A percentile compares a stretch with the other conserved stretches of the same genome.
These are phyloP conservation scores for Metarhizium humberi DNA, from an alignment of 2,329 filamentous ascomycete species.

Conservation along the genomic window DNA sequence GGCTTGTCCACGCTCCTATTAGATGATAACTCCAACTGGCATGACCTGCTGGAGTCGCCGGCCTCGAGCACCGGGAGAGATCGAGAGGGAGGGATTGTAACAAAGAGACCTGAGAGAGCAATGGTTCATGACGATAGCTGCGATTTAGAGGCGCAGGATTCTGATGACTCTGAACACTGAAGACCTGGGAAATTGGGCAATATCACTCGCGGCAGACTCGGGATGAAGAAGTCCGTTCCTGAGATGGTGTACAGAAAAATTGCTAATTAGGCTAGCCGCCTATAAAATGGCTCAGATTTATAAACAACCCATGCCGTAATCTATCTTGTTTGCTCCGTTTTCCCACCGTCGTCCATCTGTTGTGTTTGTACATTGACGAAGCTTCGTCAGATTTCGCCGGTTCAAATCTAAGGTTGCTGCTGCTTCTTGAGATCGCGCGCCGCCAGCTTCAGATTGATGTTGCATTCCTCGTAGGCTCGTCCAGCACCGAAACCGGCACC, in stretches of 20 bases:
- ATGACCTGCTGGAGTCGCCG: conserved; percentile 12
- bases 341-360: conserved; percentile 12
- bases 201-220: neutral
- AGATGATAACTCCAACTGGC: neutral
- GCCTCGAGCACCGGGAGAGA: conserved; percentile 13
- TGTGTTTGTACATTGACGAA: conserved; percentile 16
- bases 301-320: conserved; percentile 3
- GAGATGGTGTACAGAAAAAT: conserved; percentile 1
- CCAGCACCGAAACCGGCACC: conserved; percentile 93
- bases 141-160: conserved; percentile 11
- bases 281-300: neutral
- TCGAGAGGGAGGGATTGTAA: conserved; percentile 8
- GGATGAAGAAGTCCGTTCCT: neutral
- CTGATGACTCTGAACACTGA: conserved; percentile 1
- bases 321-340: conserved; percentile 10
- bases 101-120: conserved; percentile 8
- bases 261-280: conserved; percentile 1
- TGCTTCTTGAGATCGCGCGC: conserved; percentile 48
- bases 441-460: conserved; percentile 62
- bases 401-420: conserved; percentile 23
- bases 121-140: conserved; percentile 2
- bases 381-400: conserved; percentile 1
- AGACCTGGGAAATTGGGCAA: neutral
- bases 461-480: conserved; percentile 96
- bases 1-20: neutral